Evolutionary conservation across 2,329 filamentous ascomycete species (phyloP).

Genomic region (Alternaria infectoria): DNA sequence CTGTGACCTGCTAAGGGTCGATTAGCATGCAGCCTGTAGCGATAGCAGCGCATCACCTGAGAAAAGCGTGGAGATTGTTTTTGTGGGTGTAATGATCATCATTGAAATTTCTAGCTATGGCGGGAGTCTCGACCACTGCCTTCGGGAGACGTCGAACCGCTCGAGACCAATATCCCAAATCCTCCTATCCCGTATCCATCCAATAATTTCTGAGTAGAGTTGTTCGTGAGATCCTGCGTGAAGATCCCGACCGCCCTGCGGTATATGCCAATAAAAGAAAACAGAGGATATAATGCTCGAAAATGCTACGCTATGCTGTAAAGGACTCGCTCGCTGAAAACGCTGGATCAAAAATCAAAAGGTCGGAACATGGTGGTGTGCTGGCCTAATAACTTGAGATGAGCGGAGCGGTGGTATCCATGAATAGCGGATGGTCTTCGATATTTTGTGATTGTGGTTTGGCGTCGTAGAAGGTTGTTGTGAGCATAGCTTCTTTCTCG

Average conservation of each 20-base stretch:
- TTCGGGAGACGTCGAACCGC: constrained; percentile 34
- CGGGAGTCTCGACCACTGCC: constrained; percentile 34
- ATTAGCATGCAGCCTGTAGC: constrained; percentile 24
- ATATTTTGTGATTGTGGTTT: constrained; percentile 46
- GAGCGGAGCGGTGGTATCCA: constrained; percentile 50
- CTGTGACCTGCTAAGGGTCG: constrained; percentile 14
- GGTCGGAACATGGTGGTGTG: constrained; percentile 27
- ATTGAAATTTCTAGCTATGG: constrained; percentile 30
- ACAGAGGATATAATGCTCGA: constrained; percentile 39
- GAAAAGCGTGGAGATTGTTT: constrained; percentile 10
- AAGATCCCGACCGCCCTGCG: constrained; percentile 15
- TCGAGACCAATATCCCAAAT: constrained; percentile 11
- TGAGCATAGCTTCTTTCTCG: constrained; percentile 56
- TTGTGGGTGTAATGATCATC: constrained; percentile 23
- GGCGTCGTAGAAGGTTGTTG: constrained; percentile 53
- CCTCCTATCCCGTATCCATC: constrained; percentile 9
- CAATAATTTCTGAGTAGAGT: constrained; percentile 32
- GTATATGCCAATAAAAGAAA: constrained; percentile 23
- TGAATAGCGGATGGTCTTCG: constrained; percentile 49
- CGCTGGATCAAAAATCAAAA: constrained; percentile 46
- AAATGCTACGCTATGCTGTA: constrained; percentile 33
- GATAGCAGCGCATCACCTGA: constrained; percentile 27
- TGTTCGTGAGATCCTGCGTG: constrained; percentile 12
- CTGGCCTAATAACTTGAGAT: constrained; percentile 49
- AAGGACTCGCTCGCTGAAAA: constrained; percentile 47